phyloP scores from a whole-genome alignment of 768 basidiomycete species.

The Termitomyces sp. region DNA sequence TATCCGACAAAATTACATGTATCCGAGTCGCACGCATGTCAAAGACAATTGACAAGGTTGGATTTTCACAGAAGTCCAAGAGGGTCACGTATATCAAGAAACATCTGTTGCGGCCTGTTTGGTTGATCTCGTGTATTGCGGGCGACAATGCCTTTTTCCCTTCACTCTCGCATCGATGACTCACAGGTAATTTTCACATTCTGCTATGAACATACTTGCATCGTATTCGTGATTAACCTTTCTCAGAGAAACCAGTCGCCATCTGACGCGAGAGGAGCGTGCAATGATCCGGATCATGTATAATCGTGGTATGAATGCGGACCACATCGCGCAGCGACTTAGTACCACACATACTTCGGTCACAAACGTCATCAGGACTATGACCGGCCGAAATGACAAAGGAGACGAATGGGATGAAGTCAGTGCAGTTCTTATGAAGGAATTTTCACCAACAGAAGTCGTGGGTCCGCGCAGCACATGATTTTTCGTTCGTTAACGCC shows the following conservation, averaged over 20 bases:
- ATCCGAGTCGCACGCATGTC: neutral
- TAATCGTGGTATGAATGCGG: conserved; percentile 1
- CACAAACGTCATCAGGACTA: neutral
- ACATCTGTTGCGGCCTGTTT: neutral
- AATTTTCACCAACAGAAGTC: neutral
- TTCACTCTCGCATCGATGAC: neutral
- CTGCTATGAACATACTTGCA: neutral
- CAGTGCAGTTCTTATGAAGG: neutral
- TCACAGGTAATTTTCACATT: neutral
- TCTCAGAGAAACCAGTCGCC: neutral
- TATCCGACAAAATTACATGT: neutral
- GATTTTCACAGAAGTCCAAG: neutral
- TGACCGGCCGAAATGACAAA: neutral
- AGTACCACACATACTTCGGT: neutral
- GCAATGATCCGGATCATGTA: conserved; percentile 2
- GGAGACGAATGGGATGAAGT: neutral
- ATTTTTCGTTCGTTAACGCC: neutral
- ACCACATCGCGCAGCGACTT: neutral
- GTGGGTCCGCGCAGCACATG: neutral
- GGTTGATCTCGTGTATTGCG: neutral
- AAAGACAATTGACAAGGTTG: neutral
- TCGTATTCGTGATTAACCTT: neutral
- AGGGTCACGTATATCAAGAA: neutral
- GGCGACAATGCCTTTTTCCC: neutral
- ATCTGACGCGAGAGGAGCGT: neutral